Evolutionary conservation across 1,284 basidiomycete genomes (phyloP).

Genomic region (Cutaneotrichosporon mucoides): DNA sequence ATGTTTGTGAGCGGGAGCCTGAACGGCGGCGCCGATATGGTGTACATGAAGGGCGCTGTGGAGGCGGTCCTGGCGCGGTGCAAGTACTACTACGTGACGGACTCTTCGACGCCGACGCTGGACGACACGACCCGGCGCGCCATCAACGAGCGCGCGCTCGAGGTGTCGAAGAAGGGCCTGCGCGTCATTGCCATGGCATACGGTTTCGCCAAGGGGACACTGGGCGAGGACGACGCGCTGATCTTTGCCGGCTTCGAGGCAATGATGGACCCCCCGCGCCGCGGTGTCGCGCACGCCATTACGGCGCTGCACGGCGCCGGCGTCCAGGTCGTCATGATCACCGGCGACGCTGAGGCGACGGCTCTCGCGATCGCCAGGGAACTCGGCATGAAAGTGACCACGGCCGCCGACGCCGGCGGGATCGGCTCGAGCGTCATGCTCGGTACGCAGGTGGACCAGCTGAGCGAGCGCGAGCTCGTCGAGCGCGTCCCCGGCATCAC

Average conservation of each 20-base stretch:
- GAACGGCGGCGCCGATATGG: conserved; percentile 60
- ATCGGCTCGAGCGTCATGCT: conserved; percentile 60
- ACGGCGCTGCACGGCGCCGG: conserved; percentile 73
- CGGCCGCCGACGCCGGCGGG: conserved; percentile 14
- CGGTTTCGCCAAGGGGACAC: conserved; percentile 54
- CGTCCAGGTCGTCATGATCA: conserved; percentile 97
- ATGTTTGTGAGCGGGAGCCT: conserved; percentile 79
- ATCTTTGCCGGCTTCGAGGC: conserved; percentile 90
- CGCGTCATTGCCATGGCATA: conserved; percentile 88
- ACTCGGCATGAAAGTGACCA: conserved; percentile 64
- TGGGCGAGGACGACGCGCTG: conserved; percentile 55
- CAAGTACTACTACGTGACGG: conserved; percentile 79
- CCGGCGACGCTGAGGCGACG: conserved; percentile 88
- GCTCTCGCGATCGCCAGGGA: conserved; percentile 82
- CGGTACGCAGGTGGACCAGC: conserved; percentile 78
- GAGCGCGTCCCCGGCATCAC: conserved; percentile 76
- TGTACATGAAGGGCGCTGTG: conserved; percentile 89
- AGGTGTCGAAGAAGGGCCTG: conserved; percentile 69
- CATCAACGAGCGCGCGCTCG: conserved; percentile 66
- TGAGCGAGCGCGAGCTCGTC: conserved; percentile 72
- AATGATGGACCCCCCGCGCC: conserved; percentile 91
- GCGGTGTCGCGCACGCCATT: conserved; percentile 87
- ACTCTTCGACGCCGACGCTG: conserved; percentile 72
- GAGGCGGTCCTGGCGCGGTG: conserved; percentile 81
- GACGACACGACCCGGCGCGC: conserved; percentile 63